A percentile compares a stretch with the other conserved stretches of the same genome.
Evolutionary conservation across 164 flowering plant species (phyloP).

Genomic region (Nymphaea thermarum): DNA sequence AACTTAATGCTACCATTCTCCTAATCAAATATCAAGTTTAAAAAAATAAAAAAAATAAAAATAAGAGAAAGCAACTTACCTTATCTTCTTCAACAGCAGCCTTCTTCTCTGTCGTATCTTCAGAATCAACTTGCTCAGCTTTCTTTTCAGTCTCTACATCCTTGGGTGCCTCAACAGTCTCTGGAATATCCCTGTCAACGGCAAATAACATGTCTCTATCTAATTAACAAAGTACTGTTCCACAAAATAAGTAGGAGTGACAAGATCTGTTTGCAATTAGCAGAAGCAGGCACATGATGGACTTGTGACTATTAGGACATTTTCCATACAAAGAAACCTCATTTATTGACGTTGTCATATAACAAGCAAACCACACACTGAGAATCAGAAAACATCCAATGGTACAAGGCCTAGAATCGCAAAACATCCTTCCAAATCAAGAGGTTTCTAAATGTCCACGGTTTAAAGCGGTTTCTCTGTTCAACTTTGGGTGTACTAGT

Average conservation of each 20-base stretch:
- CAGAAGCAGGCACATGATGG: background rate
- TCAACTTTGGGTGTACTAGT: too few relatives aligned
- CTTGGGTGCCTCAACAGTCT: conserved; percentile 10
- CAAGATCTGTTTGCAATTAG: background rate
- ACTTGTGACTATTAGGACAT: background rate
- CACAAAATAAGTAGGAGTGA: background rate
- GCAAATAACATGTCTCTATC: background rate
- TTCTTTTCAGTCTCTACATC: conserved; percentile 8
- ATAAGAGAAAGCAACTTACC: conserved; percentile 1
- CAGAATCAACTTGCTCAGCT: conserved; percentile 4
- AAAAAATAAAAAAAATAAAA: background rate
- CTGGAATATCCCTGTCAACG: conserved; percentile 14
- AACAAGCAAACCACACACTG: background rate
- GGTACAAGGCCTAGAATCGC: too few relatives aligned
- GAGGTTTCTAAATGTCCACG: too few relatives aligned
- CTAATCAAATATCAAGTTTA: background rate
- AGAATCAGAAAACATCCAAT: too few relatives aligned
- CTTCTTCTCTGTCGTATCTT: conserved; percentile 12
- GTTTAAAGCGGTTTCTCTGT: too few relatives aligned
- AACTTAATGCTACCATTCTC: background rate
- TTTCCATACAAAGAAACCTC: background rate
- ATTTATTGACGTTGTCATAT: background rate
- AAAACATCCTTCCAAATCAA: too few relatives aligned
- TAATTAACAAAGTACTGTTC: background rate
- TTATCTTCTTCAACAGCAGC: conserved; percentile 15